Conservation (phyloP, 352 stramenopile genomes). For the Globisporangium megalacanthum region DNA sequence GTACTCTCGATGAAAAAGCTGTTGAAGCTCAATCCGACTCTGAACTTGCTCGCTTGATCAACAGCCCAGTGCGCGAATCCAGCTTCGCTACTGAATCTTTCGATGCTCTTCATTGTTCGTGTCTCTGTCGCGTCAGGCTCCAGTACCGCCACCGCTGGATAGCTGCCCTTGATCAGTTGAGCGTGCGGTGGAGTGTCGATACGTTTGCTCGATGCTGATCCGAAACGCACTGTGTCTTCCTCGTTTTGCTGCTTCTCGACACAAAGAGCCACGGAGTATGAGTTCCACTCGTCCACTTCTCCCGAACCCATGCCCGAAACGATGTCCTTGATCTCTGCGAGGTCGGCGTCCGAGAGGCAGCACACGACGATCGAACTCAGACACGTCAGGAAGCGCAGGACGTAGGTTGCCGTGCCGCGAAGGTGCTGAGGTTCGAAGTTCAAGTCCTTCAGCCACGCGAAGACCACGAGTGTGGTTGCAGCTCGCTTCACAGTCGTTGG, state of each 20-base stretch:
- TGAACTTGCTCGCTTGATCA: not conserved
- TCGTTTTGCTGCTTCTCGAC: slow-evolving; percentile 12
- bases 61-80: slow-evolving; percentile 11
- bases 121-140: slow-evolving; percentile 26
- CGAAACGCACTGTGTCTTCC: slow-evolving; percentile 9
- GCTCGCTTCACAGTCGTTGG: not conserved
- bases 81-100: slow-evolving; percentile 11
- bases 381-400: slow-evolving; percentile 44
- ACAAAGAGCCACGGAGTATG: slow-evolving; percentile 9
- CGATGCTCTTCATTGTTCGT: not conserved
- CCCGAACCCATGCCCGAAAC: not conserved
- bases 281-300: slow-evolving; percentile 5
- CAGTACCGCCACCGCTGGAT: slow-evolving; percentile 20
- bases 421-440: slow-evolving; percentile 35
- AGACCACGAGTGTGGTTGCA: slow-evolving; percentile 33
- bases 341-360: slow-evolving; percentile 11
- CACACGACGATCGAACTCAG: slow-evolving; percentile 13
- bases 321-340: slow-evolving; percentile 1
- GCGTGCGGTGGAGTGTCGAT: not conserved
- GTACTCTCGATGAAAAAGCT: not conserved
- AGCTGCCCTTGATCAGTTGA: slow-evolving; percentile 31
- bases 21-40: not conserved
- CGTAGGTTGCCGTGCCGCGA: slow-evolving; percentile 60
- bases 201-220: not conserved
- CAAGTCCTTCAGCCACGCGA: slow-evolving; percentile 49